Conservation (phyloP, 2,329 filamentous ascomycete species). For the Colletotrichum tofieldiae region DNA sequence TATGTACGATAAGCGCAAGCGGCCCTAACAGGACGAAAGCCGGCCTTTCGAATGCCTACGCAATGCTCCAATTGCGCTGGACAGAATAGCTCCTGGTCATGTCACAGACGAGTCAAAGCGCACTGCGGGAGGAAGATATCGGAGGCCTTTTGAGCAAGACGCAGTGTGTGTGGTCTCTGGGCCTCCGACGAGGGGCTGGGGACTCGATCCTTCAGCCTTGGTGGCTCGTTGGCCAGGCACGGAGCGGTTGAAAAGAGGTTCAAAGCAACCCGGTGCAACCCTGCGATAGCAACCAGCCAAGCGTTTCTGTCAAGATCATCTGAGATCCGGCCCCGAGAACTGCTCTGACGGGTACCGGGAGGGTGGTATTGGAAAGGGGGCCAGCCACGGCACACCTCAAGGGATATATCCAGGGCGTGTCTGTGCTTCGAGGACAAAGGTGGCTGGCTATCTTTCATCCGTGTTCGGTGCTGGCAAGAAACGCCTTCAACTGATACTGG, state of each 20-base stretch:
- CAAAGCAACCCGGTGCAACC: conserved; percentile 6
- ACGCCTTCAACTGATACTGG: background rate
- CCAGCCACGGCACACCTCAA: conserved; percentile 8
- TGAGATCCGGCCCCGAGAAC: background rate
- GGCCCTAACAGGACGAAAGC: conserved; percentile 11
- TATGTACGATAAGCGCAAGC: background rate
- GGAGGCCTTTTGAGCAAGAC: conserved; percentile 3
- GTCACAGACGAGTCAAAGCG: conserved; percentile 38
- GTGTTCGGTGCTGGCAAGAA: conserved; percentile 10
- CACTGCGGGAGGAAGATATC: conserved; percentile 14
- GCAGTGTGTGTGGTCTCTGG: background rate
- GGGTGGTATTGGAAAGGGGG: conserved; percentile 4
- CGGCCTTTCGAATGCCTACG: conserved; percentile 18
- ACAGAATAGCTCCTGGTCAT: conserved; percentile 16
- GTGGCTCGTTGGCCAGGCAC: background rate
- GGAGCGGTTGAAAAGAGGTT: background rate
- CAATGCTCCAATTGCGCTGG: background rate
- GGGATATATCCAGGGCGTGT: conserved; percentile 10
- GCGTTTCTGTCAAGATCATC: conserved; percentile 5
- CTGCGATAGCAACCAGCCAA: background rate
- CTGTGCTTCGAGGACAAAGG: conserved; percentile 24
- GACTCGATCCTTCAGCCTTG: background rate
- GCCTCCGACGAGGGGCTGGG: background rate
- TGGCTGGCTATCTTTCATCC: background rate
- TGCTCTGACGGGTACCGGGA: conserved; percentile 11